phyloP scores from a whole-genome alignment of 495 filamentous ascomycete species.

The Daldinia bambusicola region DNA sequence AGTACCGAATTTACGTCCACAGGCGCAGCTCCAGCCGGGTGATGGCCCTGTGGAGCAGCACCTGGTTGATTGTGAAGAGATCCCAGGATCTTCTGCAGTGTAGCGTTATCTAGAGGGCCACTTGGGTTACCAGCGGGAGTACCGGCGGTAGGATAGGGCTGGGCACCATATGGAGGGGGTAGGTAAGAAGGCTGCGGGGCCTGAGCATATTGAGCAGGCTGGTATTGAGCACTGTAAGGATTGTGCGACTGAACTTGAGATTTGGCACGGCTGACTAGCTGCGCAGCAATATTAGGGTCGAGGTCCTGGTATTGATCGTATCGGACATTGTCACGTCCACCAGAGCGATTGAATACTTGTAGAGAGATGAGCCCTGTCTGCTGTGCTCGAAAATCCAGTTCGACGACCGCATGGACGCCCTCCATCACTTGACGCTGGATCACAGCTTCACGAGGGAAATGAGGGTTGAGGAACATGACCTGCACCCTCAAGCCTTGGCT shows the following conservation, averaged over 20 bases:
- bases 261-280: conserved; percentile 82
- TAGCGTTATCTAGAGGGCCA: conserved; percentile 73
- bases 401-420: conserved; percentile 85
- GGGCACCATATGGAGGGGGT: conserved; percentile 28
- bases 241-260: conserved; percentile 48
- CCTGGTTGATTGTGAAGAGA: conserved; percentile 64
- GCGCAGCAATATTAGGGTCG: conserved; percentile 77
- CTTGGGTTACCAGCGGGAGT: conserved; percentile 25
- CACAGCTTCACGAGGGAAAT: conserved; percentile 77
- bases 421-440: conserved; percentile 87
- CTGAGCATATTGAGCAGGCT: conserved; percentile 38
- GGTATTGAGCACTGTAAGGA: conserved; percentile 37
- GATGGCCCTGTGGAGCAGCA: conserved; percentile 36
- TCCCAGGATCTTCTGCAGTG: conserved; percentile 77
- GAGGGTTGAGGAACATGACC: conserved; percentile 79
- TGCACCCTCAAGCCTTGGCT: conserved; percentile 76
- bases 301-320: conserved; percentile 88
- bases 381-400: conserved; percentile 75
- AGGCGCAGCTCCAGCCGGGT: conserved; percentile 5
- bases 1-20: conserved; percentile 19
- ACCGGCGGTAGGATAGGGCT: conserved; percentile 32
- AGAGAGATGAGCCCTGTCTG: conserved; percentile 75
- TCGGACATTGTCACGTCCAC: conserved; percentile 72
- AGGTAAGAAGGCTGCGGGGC: conserved; percentile 21
- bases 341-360: conserved; percentile 84